These are phyloP conservation scores for Sarocladium strictum DNA, from an alignment of 2,329 filamentous ascomycete species.

Conservation along the genomic window DNA sequence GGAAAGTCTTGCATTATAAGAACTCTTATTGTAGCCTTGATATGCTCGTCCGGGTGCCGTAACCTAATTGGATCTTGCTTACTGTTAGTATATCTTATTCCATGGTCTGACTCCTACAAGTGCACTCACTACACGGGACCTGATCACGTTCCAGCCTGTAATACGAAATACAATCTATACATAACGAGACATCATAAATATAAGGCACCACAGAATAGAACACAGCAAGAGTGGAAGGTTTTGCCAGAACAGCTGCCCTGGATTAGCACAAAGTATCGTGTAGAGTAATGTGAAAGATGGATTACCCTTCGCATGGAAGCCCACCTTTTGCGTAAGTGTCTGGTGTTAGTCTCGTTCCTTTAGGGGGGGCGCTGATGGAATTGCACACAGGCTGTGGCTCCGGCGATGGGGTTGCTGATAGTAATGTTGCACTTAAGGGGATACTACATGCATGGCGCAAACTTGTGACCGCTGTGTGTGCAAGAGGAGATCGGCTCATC, in stretches of 20 bases:
- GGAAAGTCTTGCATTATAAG: neutral
- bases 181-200: slow-evolving; percentile 2
- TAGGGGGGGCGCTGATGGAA: neutral
- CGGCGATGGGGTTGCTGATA: slow-evolving; percentile 10
- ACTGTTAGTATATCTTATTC: neutral
- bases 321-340: slow-evolving; percentile 7
- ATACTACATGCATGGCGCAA: too few species aligned
- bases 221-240: slow-evolving; percentile 1
- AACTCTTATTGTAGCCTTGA: slow-evolving; percentile 8
- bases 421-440: slow-evolving; percentile 79
- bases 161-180: slow-evolving; percentile 4
- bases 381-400: slow-evolving; percentile 1
- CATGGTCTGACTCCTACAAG: neutral
- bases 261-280: neutral
- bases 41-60: slow-evolving; percentile 8
- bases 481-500: too few species aligned
- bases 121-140: slow-evolving; percentile 6
- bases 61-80: neutral
- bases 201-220: neutral
- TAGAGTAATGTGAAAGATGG: neutral
- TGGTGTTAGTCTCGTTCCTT: neutral
- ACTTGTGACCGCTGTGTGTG: too few species aligned
- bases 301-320: slow-evolving; percentile 9
- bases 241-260: slow-evolving; percentile 9
- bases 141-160: slow-evolving; percentile 10